A percentile compares a stretch with the other conserved stretches of the same genome.
Conservation (phyloP, 2,329 filamentous ascomycete species). For the Ascochyta rabiei region DNA sequence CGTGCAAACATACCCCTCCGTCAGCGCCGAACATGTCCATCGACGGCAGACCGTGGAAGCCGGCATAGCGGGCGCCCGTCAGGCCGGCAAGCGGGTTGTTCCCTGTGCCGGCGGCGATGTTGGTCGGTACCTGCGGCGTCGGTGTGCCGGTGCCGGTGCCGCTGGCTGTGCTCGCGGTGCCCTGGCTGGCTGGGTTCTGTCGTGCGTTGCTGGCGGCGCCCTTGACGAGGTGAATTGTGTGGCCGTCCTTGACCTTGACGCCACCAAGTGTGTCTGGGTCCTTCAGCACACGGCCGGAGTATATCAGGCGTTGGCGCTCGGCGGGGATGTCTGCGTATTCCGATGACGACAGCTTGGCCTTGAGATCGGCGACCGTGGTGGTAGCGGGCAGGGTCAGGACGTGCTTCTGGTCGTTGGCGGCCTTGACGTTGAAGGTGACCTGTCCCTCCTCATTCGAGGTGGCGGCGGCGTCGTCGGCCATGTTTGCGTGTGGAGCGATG, state of each 20-base stretch:
- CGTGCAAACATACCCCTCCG: conserved; percentile 76
- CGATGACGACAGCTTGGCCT: conserved; percentile 79
- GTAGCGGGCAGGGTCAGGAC: conserved; percentile 78
- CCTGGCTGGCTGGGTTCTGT: conserved; percentile 61
- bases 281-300: conserved; percentile 96
- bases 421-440: conserved; percentile 96
- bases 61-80: conserved; percentile 92
- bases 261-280: conserved; percentile 83
- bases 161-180: conserved; percentile 41
- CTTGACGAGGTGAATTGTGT: conserved; percentile 96
- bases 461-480: conserved; percentile 67
- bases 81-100: conserved; percentile 90
- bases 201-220: conserved; percentile 86
- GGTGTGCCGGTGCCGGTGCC: conserved; percentile 55
- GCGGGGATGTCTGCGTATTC: conserved; percentile 87
- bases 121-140: conserved; percentile 69
- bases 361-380: conserved; percentile 82
- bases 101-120: conserved; percentile 77
- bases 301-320: conserved; percentile 93
- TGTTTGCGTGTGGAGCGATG: conserved; percentile 43
- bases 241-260: conserved; percentile 95
- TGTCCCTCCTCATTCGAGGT: conserved; percentile 67
- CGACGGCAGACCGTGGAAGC: conserved; percentile 85
- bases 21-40: conserved; percentile 91
- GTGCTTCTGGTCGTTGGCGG: conserved; percentile 87